These are phyloP conservation scores for Xerophyta viscosa DNA, from an alignment of 106 monocot species.

Conservation along the genomic window DNA sequence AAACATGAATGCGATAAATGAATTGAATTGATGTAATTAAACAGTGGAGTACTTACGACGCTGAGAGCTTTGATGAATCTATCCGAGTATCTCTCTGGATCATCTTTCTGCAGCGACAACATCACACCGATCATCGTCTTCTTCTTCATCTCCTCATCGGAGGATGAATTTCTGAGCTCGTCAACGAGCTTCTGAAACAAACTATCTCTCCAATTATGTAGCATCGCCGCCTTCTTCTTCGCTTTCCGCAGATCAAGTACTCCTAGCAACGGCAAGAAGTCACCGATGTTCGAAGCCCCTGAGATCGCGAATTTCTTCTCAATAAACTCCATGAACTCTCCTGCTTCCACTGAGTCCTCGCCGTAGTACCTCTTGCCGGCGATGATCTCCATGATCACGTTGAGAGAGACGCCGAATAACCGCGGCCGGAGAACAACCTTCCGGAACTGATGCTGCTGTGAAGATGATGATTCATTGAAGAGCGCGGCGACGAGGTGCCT, in stretches of 20 bases:
- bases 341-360: neutral
- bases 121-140: conserved; percentile 2
- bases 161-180: conserved; percentile 4
- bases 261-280: conserved; percentile 6
- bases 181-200: conserved; percentile 11
- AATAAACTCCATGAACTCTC: neutral
- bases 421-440: neutral
- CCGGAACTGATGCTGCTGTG: neutral
- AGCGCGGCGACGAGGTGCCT: neutral
- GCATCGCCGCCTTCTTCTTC: neutral
- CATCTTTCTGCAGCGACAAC: neutral
- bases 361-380: conserved; percentile 12
- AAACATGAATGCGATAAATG: neutral
- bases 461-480: neutral
- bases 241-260: neutral
- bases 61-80: conserved; percentile 8
- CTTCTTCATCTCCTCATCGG: neutral
- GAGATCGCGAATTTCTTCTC: neutral
- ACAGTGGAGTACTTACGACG: neutral
- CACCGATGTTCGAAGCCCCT: conserved; percentile 1
- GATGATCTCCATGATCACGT: conserved; percentile 7
- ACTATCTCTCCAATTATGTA: neutral
- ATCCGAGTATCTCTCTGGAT: conserved; percentile 7
- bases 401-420: conserved; percentile 1
- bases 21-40: neutral